phyloP scores from a whole-genome alignment of 257 asterid species.

The Solanum chilense region DNA sequence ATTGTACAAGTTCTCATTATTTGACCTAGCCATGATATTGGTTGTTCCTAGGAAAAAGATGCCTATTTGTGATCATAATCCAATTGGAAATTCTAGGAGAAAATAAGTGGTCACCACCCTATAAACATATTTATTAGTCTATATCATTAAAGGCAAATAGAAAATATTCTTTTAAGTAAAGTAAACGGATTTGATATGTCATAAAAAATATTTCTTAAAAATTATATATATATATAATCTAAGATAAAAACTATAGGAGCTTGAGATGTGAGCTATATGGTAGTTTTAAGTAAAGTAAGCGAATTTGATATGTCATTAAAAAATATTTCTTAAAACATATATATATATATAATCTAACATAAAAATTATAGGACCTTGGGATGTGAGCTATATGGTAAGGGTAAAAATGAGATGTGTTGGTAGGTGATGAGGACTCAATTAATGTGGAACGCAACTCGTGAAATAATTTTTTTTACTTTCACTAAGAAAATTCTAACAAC shows the following conservation, averaged over 20 bases:
- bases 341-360: neutral
- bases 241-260: neutral
- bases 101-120: neutral
- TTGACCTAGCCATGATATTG: neutral
- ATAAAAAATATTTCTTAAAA: neutral
- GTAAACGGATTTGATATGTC: no score
- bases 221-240: neutral
- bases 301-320: no score
- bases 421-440: neutral
- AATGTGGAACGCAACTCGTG: no score
- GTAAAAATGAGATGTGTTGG: neutral
- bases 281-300: neutral
- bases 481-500: no score
- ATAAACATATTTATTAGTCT: neutral
- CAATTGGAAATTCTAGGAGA: neutral
- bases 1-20: neutral
- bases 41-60: neutral
- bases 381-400: neutral
- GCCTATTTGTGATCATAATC: neutral
- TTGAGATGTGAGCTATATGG: neutral
- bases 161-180: neutral
- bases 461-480: no score
- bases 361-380: neutral
- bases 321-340: neutral
- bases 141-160: neutral